phyloP scores from a whole-genome alignment of 257 asterid genomes.

The Verbena officinalis region DNA sequence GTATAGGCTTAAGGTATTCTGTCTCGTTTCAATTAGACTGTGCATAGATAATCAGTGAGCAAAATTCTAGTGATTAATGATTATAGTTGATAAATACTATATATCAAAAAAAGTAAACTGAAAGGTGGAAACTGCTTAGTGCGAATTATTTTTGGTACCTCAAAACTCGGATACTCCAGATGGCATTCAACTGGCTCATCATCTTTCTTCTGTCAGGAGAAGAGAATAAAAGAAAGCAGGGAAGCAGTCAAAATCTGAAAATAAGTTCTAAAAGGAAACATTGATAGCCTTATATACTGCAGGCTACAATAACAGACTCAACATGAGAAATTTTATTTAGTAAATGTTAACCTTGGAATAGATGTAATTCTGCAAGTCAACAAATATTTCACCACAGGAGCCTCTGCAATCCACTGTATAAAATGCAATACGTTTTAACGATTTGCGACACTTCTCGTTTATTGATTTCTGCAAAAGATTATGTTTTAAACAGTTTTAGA shows the following conservation, averaged over 20 bases:
- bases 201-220: constrained; percentile 58
- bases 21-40: not conserved
- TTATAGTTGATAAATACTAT: constrained; percentile 10
- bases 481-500: constrained; percentile 12
- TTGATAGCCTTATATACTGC: not conserved
- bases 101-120: constrained; percentile 6
- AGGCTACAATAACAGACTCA: constrained; percentile 16
- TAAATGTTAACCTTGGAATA: constrained; percentile 69
- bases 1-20: not conserved
- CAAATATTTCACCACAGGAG: constrained; percentile 94
- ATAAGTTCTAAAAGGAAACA: not conserved
- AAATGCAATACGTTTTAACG: constrained; percentile 74
- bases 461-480: constrained; percentile 69
- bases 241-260: constrained; percentile 24
- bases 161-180: constrained; percentile 77
- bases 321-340: not conserved
- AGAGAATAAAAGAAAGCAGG: constrained; percentile 16
- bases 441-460: constrained; percentile 88
- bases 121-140: not conserved
- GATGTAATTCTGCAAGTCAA: constrained; percentile 83
- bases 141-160: constrained; percentile 51
- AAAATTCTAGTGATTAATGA: constrained; percentile 3
- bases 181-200: constrained; percentile 65
- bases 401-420: constrained; percentile 93
- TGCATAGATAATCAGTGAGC: not conserved